Evolutionary conservation across 495 filamentous ascomycete genomes (phyloP).

Genomic region (Penicillium silybi): DNA sequence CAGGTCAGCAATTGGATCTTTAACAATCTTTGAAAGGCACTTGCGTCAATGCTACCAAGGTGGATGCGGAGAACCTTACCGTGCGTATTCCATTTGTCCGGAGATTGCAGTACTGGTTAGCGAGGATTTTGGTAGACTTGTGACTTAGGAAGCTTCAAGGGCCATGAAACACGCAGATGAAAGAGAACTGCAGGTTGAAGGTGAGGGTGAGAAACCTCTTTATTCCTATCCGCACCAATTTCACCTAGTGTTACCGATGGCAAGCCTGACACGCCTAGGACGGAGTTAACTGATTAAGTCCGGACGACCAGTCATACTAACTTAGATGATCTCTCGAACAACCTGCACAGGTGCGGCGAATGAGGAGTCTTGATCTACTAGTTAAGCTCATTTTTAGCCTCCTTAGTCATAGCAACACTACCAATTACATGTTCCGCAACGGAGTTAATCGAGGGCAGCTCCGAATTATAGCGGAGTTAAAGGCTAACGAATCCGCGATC

Average conservation of each 20-base stretch:
- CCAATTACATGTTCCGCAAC: slow-evolving; percentile 1
- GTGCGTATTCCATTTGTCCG: slow-evolving; percentile 10
- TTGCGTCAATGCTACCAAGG: slow-evolving; percentile 6
- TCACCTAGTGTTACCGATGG: slow-evolving; percentile 1
- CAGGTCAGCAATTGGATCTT: slow-evolving; percentile 6
- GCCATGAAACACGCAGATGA: slow-evolving; percentile 3
- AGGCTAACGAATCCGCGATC: slow-evolving; percentile 3
- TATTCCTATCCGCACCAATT: not conserved
- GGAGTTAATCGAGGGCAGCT: slow-evolving; percentile 5
- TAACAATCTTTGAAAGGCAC: slow-evolving; percentile 2
- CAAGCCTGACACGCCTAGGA: slow-evolving; percentile 4
- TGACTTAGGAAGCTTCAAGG: slow-evolving; percentile 8
- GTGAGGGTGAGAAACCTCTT: slow-evolving; percentile 7
- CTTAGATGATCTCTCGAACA: no score
- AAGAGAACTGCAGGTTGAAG: slow-evolving; percentile 4
- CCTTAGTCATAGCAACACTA: slow-evolving; percentile 2
- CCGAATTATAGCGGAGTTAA: slow-evolving; percentile 3
- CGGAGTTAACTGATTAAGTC: slow-evolving; percentile 10
- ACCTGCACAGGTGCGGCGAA: not conserved
- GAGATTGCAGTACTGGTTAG: slow-evolving; percentile 4
- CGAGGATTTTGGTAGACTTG: slow-evolving; percentile 7
- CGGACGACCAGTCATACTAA: not conserved
- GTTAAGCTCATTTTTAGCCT: slow-evolving; percentile 1
- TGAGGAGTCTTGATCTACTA: slow-evolving; percentile 5
- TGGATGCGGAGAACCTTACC: slow-evolving; percentile 9